These are phyloP conservation scores for Saccharum spontaneum DNA, from an alignment of 176 grass and related monocot species.

Conservation along the genomic window DNA sequence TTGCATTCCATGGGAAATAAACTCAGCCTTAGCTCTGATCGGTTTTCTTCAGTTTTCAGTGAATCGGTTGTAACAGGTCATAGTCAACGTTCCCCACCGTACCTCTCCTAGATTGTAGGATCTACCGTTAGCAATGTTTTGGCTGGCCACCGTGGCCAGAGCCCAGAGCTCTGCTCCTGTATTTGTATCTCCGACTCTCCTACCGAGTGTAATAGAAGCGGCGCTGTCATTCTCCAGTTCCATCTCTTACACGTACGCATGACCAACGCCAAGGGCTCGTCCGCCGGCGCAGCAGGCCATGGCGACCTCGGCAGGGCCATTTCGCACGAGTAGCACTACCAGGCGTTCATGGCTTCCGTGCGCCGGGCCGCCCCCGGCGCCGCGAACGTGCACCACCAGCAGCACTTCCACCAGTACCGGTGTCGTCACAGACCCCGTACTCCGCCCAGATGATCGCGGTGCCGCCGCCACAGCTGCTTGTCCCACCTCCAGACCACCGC, in stretches of 20 bases:
- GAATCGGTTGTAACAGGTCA: no score
- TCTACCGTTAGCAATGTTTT: no score
- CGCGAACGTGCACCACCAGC: background rate
- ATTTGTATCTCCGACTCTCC: no score
- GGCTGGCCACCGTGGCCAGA: no score
- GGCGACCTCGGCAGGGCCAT: background rate
- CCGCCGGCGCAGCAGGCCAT: background rate
- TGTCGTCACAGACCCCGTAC: background rate
- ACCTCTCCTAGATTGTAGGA: no score
- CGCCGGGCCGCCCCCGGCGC: background rate
- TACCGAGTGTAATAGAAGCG: no score
- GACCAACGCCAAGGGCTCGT: constrained; percentile 40
- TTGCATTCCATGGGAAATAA: no score
- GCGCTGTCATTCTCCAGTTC: no score
- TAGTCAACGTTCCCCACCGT: background rate
- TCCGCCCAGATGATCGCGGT: background rate
- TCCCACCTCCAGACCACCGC: background rate
- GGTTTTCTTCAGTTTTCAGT: no score
- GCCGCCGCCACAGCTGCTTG: background rate
- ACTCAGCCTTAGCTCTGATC: no score
- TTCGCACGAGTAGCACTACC: background rate
- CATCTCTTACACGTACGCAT: background rate
- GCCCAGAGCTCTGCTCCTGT: background rate
- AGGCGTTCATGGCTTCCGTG: constrained; percentile 10
- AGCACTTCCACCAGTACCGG: background rate